phyloP scores from a whole-genome alignment of 352 stramenopile species.

The Phytophthora syringae region DNA sequence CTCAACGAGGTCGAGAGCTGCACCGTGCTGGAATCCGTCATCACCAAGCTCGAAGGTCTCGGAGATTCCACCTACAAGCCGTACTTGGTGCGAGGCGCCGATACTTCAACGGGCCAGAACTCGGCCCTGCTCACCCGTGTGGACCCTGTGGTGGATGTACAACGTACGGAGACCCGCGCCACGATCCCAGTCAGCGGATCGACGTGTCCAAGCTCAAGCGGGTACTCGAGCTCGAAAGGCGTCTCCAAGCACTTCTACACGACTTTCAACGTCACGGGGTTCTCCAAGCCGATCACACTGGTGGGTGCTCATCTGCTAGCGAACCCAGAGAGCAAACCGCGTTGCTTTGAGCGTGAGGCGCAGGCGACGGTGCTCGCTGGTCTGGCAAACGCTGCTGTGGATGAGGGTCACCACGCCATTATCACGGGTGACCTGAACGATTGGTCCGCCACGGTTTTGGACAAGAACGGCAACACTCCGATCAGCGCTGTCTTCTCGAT shows the following conservation, averaged over 20 bases:
- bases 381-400: constrained; percentile 49
- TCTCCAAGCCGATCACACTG: constrained; percentile 70
- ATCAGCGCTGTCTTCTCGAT: constrained; percentile 63
- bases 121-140: constrained; percentile 66
- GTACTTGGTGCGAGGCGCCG: constrained; percentile 62
- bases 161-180: constrained; percentile 42
- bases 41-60: constrained; percentile 49
- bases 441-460: constrained; percentile 50
- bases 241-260: constrained; percentile 81
- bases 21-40: constrained; percentile 54
- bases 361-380: constrained; percentile 61
- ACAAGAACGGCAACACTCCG: constrained; percentile 70
- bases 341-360: constrained; percentile 67
- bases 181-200: constrained; percentile 59
- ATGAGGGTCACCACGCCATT: constrained; percentile 59
- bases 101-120: constrained; percentile 78
- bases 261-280: constrained; percentile 66
- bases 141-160: constrained; percentile 55
- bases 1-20: constrained; percentile 74
- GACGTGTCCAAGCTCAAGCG: constrained; percentile 50
- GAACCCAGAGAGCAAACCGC: constrained; percentile 57
- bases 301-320: constrained; percentile 72
- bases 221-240: constrained; percentile 49
- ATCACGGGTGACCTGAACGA: constrained; percentile 78
- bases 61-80: constrained; percentile 67